A percentile compares a stretch with the other conserved stretches of the same genome.
These are phyloP conservation scores for Globisporangium perplexum DNA, from an alignment of 352 stramenopile genomes.

Conservation along the genomic window DNA sequence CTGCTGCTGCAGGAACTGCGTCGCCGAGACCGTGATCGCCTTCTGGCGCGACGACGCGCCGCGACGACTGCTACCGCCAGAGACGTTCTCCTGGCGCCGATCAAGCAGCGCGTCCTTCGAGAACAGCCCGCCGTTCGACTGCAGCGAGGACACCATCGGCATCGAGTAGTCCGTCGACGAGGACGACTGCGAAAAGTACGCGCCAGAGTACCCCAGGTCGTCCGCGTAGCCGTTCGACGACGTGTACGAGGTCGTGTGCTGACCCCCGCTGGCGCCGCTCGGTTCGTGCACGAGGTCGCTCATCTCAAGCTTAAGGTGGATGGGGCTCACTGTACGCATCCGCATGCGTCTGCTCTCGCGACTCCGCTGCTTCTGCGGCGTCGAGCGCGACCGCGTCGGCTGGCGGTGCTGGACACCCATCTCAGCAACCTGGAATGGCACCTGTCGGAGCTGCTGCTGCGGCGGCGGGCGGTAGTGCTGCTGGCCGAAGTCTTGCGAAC, in stretches of 20 bases:
- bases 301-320: slow-evolving; percentile 16
- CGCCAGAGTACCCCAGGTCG: neutral
- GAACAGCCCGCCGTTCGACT: slow-evolving; percentile 1
- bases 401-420: slow-evolving; percentile 2
- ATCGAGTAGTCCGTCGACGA: slow-evolving; percentile 6
- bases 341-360: slow-evolving; percentile 18
- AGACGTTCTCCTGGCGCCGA: neutral
- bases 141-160: neutral
- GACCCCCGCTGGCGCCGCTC: slow-evolving; percentile 8
- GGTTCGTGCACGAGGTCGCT: slow-evolving; percentile 11
- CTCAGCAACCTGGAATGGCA: neutral
- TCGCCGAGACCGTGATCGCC: slow-evolving; percentile 56
- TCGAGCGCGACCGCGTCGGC: slow-evolving; percentile 14
- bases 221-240: slow-evolving; percentile 9
- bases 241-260: neutral
- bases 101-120: neutral
- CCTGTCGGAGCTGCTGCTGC: neutral
- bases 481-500: neutral
- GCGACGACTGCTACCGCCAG: neutral
- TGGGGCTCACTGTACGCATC: slow-evolving; percentile 45
- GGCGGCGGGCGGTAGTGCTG: neutral
- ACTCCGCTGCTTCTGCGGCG: slow-evolving; percentile 24
- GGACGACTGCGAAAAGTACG: slow-evolving; percentile 3
- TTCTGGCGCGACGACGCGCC: slow-evolving; percentile 30
- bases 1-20: slow-evolving; percentile 77